Evolutionary conservation across 345 rosid species (phyloP), one percentile per base, ranked within the genome.

Genomic region (Dovyalis caffra): DNA sequence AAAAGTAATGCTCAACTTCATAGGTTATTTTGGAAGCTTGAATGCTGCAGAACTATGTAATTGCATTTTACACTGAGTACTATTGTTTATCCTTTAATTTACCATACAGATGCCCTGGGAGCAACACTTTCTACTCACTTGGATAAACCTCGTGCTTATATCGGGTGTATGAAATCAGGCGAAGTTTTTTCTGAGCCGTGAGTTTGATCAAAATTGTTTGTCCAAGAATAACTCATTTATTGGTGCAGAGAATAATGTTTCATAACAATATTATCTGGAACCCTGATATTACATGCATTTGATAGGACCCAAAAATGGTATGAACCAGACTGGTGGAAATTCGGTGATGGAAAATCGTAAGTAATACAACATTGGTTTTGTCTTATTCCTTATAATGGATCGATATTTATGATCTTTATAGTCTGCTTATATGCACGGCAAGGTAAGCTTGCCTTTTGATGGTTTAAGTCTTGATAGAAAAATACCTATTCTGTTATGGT

Each of bases 301-400:
- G 71, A 73, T 85, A 92, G 93, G 82, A 86, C 79, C 75, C 86
- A 81, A 73, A 88, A 82, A 85, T 92, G 97, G 97, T 87, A 76
- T 77, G 77, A 92, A 74, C 95, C 93, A 73, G 94, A 93, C 38
- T 91, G 99, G 98, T 95, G 99, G 99, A 95, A 93, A 81, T 95
- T 95, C 32, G 93, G 97, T 15, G 90, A 87, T 85, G 84, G 83
- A 80, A 92, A 89, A 86, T 81, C 85, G 97, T 90, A 86, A 85
- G 95, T 82, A 45, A 28, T 40, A 9, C 9, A 25, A 23, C 51
- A 8, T 51, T 34, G 57, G 33, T 37, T 74, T 64, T 71, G 43
- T 18, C 11, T 31, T n/a, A 28, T 14, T 64, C 29, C n/a, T 57
- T 2, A 2, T n/a, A 8, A 20, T n/a, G 21, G 62, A 57, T 57